Evolutionary conservation across 177 flowering plant genomes (phyloP).

Genomic region (Telopea speciosissima): DNA sequence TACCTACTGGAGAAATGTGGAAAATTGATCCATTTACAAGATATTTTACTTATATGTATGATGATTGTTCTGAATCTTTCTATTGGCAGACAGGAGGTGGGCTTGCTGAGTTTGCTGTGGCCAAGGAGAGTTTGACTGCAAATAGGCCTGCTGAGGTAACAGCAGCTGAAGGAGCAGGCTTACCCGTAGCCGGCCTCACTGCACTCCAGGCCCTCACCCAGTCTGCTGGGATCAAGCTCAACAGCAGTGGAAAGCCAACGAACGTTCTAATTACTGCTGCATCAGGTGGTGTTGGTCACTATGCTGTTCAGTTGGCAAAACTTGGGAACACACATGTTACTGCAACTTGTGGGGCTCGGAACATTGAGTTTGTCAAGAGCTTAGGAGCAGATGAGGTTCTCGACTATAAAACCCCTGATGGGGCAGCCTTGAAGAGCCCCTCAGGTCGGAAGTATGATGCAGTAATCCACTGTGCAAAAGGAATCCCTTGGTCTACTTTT

Average conservation of each 20-base stretch:
- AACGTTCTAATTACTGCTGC: constrained; percentile 1
- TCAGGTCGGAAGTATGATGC: constrained; percentile 6
- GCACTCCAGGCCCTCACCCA: not conserved
- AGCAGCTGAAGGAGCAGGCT: constrained; percentile 1
- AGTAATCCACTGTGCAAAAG: constrained; percentile 1
- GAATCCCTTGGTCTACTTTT: constrained; percentile 3
- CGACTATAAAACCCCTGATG: not conserved
- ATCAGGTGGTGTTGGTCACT: constrained; percentile 3
- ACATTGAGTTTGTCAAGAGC: constrained; percentile 4
- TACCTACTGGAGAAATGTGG: no score
- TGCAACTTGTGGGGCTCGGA: not conserved
- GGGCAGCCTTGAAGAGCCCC: constrained; percentile 2
- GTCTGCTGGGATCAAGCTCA: constrained; percentile 5
- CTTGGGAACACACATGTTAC: not conserved
- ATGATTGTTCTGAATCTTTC: not conserved
- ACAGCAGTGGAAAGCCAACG: not conserved
- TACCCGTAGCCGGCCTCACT: not conserved
- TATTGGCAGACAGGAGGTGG: not conserved
- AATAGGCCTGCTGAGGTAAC: not conserved
- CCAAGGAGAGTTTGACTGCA: not conserved
- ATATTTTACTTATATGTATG: not conserved
- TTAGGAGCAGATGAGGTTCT: not conserved
- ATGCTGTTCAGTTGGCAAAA: constrained; percentile 3
- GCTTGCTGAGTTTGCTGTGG: constrained; percentile 4
- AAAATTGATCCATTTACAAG: no score